These are phyloP conservation scores for Fragaria nilgerrensis DNA, from an alignment of 306 rosid species.

Conservation along the genomic window DNA sequence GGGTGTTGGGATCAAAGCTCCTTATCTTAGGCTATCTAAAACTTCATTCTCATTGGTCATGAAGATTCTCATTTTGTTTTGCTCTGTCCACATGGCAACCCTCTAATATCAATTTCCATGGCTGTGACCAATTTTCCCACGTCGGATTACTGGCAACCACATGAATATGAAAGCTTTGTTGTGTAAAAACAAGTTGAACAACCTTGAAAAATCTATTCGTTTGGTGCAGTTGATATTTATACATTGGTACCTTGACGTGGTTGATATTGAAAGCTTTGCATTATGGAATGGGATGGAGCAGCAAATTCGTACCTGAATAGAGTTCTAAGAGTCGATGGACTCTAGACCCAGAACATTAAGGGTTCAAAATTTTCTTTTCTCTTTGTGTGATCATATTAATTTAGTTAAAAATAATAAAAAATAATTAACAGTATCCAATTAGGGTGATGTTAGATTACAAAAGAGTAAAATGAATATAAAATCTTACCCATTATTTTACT, in stretches of 20 bases:
- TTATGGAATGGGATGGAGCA: not conserved
- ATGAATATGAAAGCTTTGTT: not conserved
- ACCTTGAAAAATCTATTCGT: not conserved
- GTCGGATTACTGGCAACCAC: not conserved
- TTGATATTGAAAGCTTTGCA: not conserved
- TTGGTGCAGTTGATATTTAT: not conserved
- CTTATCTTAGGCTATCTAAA: conserved; percentile 42
- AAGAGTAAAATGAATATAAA: too few relatives aligned
- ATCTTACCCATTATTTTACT: too few relatives aligned
- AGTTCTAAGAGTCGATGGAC: too few relatives aligned
- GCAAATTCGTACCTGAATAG: too few relatives aligned
- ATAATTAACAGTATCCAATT: too few relatives aligned
- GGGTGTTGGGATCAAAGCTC: not conserved
- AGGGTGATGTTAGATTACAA: too few relatives aligned
- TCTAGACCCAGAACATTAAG: too few relatives aligned
- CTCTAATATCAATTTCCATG: conserved; percentile 4
- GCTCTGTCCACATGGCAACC: conserved; percentile 29
- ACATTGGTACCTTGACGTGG: not conserved
- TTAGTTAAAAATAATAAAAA: too few relatives aligned
- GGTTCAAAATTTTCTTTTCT: too few relatives aligned
- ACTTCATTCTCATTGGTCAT: conserved; percentile 30
- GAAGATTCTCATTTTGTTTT: conserved; percentile 12
- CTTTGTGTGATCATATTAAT: too few relatives aligned
- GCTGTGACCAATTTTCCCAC: conserved; percentile 10
- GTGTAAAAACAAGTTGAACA: not conserved